Evolutionary conservation across 768 basidiomycete genomes (phyloP).

Genomic region (Daedaleopsis nitida): DNA sequence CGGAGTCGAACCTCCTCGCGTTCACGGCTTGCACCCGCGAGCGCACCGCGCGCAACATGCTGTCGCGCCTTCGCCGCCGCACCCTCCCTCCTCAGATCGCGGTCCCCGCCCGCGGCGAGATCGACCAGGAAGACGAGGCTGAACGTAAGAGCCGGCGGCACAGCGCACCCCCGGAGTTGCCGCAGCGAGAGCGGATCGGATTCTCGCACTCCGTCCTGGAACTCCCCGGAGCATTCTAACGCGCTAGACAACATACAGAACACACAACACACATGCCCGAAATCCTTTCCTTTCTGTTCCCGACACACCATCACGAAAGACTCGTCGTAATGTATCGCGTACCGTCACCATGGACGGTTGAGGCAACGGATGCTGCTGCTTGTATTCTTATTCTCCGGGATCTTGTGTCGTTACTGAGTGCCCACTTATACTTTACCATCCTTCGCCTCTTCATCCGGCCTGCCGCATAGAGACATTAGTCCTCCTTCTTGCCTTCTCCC

Average conservation of each 20-base stretch:
- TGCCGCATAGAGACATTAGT: constrained; percentile 8
- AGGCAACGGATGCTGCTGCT: constrained; percentile 20
- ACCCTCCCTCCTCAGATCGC: constrained; percentile 40
- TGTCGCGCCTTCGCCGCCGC: constrained; percentile 61
- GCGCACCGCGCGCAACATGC: constrained; percentile 63
- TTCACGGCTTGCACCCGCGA: constrained; percentile 51
- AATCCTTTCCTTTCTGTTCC: constrained; percentile 4
- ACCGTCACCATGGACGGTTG: constrained; percentile 10
- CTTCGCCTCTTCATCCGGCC: neutral
- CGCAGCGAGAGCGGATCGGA: constrained; percentile 48
- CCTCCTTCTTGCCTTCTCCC: constrained; percentile 3
- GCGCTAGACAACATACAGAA: neutral
- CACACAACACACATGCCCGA: neutral
- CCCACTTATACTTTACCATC: neutral
- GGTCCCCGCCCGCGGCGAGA: constrained; percentile 20
- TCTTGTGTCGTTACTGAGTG: constrained; percentile 8
- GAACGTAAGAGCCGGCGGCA: constrained; percentile 42
- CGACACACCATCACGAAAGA: neutral
- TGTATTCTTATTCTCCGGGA: constrained; percentile 23
- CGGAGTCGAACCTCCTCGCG: constrained; percentile 52
- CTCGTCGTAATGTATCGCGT: constrained; percentile 17
- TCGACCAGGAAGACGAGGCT: constrained; percentile 39
- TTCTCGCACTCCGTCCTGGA: constrained; percentile 62
- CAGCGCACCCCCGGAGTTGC: constrained; percentile 67
- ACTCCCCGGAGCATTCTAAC: constrained; percentile 63